Evolutionary conservation across 805 yeast species (phyloP).

Genomic region (Saccharomycopsis oosterbeekiorum): DNA sequence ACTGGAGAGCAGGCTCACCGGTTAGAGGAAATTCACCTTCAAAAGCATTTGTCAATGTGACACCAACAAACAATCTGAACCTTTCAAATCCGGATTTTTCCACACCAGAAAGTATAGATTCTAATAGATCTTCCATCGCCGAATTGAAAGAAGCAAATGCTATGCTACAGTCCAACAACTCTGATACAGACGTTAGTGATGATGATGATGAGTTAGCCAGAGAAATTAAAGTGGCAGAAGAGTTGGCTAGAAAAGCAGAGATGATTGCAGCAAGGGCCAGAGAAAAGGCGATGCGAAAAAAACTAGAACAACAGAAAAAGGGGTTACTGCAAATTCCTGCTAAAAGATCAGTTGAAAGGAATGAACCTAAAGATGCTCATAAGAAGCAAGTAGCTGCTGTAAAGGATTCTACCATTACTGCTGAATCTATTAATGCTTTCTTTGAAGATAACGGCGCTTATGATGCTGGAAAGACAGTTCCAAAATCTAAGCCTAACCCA

Average conservation of each 20-base stretch:
- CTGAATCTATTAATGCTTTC: background rate
- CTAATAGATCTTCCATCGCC: background rate
- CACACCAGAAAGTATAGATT: background rate
- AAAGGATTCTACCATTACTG: background rate
- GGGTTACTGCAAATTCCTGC: background rate
- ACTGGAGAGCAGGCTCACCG: background rate
- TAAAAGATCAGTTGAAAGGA: background rate
- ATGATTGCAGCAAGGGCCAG: background rate
- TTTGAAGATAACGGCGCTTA: background rate
- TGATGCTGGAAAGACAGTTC: background rate
- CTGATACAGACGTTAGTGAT: background rate
- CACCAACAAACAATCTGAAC: background rate
- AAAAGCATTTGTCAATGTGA: background rate
- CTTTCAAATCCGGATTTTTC: background rate
- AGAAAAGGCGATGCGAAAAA: background rate
- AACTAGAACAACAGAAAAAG: background rate
- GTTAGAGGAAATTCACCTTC: background rate
- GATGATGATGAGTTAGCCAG: slow-evolving; percentile 1
- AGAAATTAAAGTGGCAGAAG: slow-evolving; percentile 3
- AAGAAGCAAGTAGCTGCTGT: background rate
- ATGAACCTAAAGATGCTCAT: background rate
- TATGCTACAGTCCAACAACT: background rate
- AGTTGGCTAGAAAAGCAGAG: slow-evolving; percentile 3
- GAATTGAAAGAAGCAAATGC: background rate
- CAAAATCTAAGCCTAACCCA: background rate